phyloP scores from a whole-genome alignment of 1,284 basidiomycete species.

The Papiliotrema flavescens region DNA sequence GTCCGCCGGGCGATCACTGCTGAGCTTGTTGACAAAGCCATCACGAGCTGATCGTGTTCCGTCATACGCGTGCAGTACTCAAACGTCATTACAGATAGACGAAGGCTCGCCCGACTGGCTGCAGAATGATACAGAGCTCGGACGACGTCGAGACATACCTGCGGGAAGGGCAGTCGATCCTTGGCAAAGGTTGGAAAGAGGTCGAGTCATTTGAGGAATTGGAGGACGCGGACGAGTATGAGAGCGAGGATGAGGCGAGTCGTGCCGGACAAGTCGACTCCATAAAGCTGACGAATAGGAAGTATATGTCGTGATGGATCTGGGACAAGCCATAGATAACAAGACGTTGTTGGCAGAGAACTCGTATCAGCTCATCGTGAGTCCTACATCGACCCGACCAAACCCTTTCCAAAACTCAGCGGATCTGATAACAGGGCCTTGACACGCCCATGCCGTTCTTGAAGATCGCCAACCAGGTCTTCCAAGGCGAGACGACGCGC shows the following conservation, averaged over 20 bases:
- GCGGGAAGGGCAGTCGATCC: conserved; percentile 17
- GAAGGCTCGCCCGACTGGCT: too few species aligned
- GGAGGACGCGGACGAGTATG: conserved; percentile 32
- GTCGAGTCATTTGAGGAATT: conserved; percentile 40
- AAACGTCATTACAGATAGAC: too few species aligned
- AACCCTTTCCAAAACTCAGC: neutral
- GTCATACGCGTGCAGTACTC: neutral
- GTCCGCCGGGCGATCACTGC: too few species aligned
- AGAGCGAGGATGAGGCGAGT: conserved; percentile 39
- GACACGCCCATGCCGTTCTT: conserved; percentile 46
- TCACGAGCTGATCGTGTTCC: too few species aligned
- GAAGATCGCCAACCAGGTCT: conserved; percentile 44
- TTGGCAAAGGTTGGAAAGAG: conserved; percentile 38
- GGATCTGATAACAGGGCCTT: conserved; percentile 30
- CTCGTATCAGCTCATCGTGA: conserved; percentile 42
- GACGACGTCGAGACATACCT: conserved; percentile 6
- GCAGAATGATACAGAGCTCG: conserved; percentile 1
- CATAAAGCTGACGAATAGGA: conserved; percentile 17
- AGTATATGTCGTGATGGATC: conserved; percentile 39
- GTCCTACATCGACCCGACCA: conserved; percentile 5
- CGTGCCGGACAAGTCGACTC: neutral
- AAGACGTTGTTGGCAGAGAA: conserved; percentile 32
- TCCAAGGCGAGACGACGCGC: conserved; percentile 36
- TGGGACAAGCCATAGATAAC: conserved; percentile 34
- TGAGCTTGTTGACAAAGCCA: too few species aligned